Evolutionary conservation across 768 basidiomycete genomes (phyloP), one percentile per base, ranked within the genome.

Genomic region (Hypholoma fasciculare): DNA sequence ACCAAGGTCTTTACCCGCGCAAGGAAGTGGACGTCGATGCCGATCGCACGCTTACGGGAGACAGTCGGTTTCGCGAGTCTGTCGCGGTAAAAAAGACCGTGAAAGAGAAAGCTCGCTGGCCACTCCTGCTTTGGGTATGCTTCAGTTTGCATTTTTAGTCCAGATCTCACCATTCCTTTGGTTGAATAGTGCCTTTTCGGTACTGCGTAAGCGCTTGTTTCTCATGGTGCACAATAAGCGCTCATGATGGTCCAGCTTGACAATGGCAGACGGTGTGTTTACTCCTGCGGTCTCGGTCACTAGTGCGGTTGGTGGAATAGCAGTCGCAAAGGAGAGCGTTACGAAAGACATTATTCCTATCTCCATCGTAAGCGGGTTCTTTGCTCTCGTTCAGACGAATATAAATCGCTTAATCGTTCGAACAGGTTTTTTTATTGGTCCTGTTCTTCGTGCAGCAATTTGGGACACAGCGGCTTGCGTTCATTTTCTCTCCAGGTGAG

Each of bases 231-330:
- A 36, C 52, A 13, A n/a, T 16, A 12, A 13, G 53, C 30, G n/a
- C 49, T 20, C 23, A 9, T 13, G 51, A 27, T 26, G 2, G 47
- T 40, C 19, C 43, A 80, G 82, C 13, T 71, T 89, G 43, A 87
- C 87, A 0, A 79, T 89, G 73, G 82, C 86, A 0, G 88, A 90
- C 59, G 88, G 88, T 36, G 72, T 87, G 19, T 78, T 89, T 37
- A 88, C 87, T 0, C 85, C 87, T 4, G 86, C 88, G 5, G 87
- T 89, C 6, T 86, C 85, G 0, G 83, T 89, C 7, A 86, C 84
- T 0, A 84, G 83, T 39, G 87, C 87, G 4, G 85, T 89, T 2
- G 82, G 75, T 14, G 88, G 89, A n/a, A 85, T 90, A 58, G 84
- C 78, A 0, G 81, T 88, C 13, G 86, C 84, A 8, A 81, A 82